phyloP scores from a whole-genome alignment of 805 yeast species.

The Wickerhamiella dianesei region DNA sequence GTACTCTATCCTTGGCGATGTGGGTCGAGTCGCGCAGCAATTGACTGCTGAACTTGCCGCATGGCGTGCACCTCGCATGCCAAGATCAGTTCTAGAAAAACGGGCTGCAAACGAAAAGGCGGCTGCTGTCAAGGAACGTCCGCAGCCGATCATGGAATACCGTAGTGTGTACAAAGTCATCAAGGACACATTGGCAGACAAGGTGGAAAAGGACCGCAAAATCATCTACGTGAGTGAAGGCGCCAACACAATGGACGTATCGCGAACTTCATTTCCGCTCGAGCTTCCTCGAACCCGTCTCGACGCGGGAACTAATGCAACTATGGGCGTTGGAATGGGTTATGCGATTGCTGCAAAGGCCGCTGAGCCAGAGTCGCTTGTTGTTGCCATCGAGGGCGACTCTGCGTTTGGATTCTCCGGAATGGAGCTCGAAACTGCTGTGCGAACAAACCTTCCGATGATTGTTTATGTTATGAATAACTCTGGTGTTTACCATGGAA shows the following conservation, averaged over 20 bases:
- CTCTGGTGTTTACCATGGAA: slow-evolving; percentile 60
- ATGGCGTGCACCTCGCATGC: slow-evolving; percentile 27
- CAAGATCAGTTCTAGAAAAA: slow-evolving; percentile 19
- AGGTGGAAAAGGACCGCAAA: slow-evolving; percentile 14
- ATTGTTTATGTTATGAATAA: slow-evolving; percentile 57
- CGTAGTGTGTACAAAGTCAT: slow-evolving; percentile 40
- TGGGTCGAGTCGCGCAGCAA: slow-evolving; percentile 30
- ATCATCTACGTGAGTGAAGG: slow-evolving; percentile 49
- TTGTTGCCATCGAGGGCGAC: slow-evolving; percentile 57
- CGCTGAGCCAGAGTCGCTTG: slow-evolving; percentile 31
- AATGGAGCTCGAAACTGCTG: slow-evolving; percentile 59
- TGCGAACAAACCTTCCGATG: slow-evolving; percentile 39
- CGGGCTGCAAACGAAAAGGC: slow-evolving; percentile 23
- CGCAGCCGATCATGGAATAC: slow-evolving; percentile 30
- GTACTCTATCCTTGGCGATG: slow-evolving; percentile 45
- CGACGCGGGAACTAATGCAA: slow-evolving; percentile 66
- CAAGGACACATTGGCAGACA: slow-evolving; percentile 27
- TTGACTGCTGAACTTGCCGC: slow-evolving; percentile 25
- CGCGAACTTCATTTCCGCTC: slow-evolving; percentile 48
- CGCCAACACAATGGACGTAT: slow-evolving; percentile 66
- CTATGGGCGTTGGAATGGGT: slow-evolving; percentile 66
- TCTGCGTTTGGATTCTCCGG: slow-evolving; percentile 69
- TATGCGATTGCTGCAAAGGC: slow-evolving; percentile 52
- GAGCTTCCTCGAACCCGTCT: slow-evolving; percentile 39
- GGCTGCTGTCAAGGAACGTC: slow-evolving; percentile 23